Percentiles rank a stretch among this genome's conserved stretches.
Evolutionary conservation across 78 protist species (phyloP).

Genomic region (Cavenderia fasciculata): DNA sequence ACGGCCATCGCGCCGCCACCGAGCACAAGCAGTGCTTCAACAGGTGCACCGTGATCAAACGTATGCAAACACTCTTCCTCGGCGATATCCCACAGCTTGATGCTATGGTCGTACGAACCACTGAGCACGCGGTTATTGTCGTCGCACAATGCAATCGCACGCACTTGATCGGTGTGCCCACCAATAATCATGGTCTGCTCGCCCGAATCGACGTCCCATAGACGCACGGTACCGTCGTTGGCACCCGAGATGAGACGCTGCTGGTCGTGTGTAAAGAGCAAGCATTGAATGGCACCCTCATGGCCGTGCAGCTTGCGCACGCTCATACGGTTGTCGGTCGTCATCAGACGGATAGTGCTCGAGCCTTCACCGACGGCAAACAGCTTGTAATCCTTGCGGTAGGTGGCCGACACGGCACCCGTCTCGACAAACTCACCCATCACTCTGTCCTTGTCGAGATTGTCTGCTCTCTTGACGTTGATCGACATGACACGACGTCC

Average conservation of each 20-base stretch:
- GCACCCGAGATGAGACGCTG: slow-evolving; percentile 38
- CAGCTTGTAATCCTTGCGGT: slow-evolving; percentile 21
- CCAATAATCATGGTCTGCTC: slow-evolving; percentile 17
- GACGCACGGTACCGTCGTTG: slow-evolving; percentile 20
- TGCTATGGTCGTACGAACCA: slow-evolving; percentile 60
- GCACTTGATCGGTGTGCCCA: slow-evolving; percentile 47
- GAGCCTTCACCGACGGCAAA: slow-evolving; percentile 34
- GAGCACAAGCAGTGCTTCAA: slow-evolving; percentile 28
- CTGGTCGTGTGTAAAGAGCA: too few relatives aligned
- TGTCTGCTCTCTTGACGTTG: too few relatives aligned
- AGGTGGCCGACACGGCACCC: slow-evolving; percentile 25
- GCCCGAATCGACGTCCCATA: slow-evolving; percentile 50
- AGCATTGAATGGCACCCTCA: slow-evolving; percentile 28
- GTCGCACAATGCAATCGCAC: slow-evolving; percentile 15
- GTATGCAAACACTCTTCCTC: neutral
- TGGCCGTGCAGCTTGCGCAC: slow-evolving; percentile 44
- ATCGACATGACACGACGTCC: slow-evolving; percentile 9
- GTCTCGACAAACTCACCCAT: too few relatives aligned
- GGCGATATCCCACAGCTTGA: slow-evolving; percentile 51
- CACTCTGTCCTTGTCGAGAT: too few relatives aligned
- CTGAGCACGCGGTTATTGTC: slow-evolving; percentile 13
- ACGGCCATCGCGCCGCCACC: slow-evolving; percentile 14
- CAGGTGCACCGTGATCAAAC: slow-evolving; percentile 62
- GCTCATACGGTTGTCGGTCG: too few relatives aligned
- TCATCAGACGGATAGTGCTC: too few relatives aligned